Evolutionary conservation across 495 filamentous ascomycete species (phyloP), one percentile per base, ranked within the genome.

Genomic region (Cudoniella acicularis): DNA sequence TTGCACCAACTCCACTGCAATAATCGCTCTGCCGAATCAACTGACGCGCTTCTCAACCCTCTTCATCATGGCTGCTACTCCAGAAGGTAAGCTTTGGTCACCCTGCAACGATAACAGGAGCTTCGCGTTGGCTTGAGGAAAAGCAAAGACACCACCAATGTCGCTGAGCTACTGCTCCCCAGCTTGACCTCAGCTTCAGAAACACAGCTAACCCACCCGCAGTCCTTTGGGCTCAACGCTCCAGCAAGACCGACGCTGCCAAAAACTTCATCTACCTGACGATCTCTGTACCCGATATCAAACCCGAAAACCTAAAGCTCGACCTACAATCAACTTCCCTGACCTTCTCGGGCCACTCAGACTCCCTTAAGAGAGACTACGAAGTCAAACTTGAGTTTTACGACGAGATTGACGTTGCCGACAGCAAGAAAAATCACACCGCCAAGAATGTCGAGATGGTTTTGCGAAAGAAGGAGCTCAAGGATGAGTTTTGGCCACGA

Each of bases 221-320:
- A 98, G 94, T 98, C 65, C 87, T 89, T 76, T 98, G 94, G 94
- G 93, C 94, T 26, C 94, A 98, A 78, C 93, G 94, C 79, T 97
- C 94, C 46, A 92, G 87, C 72, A 76, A 69, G 59, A 75, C 78
- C 60, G 95, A 98, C 20, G 69, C 85, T 40, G 83, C 85, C 70
- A 93, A 91, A 76, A 98, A 98, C 77, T 86, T 89, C 78, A 78
- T 98, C 79, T 94, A 89, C 78, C 85, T 98, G 52, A 95, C 89
- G 70, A 87, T 98, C 77, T 83, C 83, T 66, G 88, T 89, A 30
- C 78, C 91, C 61, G 93, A 98, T 72, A 87, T 96, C 27, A 72
- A 84, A 50, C 72, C 79, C 61, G 69, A 76, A 24, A 84, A 85
- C 56, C 75, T 92, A 62, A 86, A 91, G 71, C 81, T 96, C 60